phyloP scores from a whole-genome alignment of 345 rosid species.

The Triadica sebifera region DNA sequence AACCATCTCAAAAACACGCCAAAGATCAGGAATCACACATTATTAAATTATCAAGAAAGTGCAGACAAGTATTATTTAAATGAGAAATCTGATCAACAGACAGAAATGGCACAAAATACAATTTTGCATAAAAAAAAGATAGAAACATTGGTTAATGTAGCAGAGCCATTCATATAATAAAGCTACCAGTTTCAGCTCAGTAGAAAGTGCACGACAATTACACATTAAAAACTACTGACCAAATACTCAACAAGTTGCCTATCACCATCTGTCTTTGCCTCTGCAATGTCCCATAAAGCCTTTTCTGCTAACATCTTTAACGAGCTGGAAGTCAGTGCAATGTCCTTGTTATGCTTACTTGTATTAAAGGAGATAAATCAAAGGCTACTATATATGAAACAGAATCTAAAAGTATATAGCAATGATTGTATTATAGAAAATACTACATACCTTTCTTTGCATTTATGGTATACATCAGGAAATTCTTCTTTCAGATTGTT shows the following conservation, averaged over 20 bases:
- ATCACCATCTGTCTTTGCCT: constrained; percentile 64
- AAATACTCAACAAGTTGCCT: constrained; percentile 67
- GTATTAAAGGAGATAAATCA: background rate
- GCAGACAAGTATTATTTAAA: background rate
- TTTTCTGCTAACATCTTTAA: constrained; percentile 80
- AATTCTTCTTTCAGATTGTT: constrained; percentile 71
- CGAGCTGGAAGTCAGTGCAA: constrained; percentile 44
- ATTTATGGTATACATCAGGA: constrained; percentile 62
- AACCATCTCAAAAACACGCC: too few species aligned
- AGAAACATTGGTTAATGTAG: background rate
- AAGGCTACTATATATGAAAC: background rate
- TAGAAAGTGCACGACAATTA: background rate
- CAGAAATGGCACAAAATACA: background rate
- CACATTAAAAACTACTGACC: constrained; percentile 38
- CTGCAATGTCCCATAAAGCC: constrained; percentile 95
- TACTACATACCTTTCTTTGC: constrained; percentile 65
- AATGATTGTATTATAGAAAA: constrained; percentile 12
- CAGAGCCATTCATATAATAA: background rate
- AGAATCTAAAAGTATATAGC: constrained; percentile 9
- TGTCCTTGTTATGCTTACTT: background rate
- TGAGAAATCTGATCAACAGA: background rate
- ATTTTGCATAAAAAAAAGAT: background rate
- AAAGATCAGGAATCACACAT: too few species aligned
- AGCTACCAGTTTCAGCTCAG: background rate
- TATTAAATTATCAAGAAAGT: too few species aligned